Base-by-base conservation (phyloP, 306 rosid genomes). In the Vigna angularis region DNA sequence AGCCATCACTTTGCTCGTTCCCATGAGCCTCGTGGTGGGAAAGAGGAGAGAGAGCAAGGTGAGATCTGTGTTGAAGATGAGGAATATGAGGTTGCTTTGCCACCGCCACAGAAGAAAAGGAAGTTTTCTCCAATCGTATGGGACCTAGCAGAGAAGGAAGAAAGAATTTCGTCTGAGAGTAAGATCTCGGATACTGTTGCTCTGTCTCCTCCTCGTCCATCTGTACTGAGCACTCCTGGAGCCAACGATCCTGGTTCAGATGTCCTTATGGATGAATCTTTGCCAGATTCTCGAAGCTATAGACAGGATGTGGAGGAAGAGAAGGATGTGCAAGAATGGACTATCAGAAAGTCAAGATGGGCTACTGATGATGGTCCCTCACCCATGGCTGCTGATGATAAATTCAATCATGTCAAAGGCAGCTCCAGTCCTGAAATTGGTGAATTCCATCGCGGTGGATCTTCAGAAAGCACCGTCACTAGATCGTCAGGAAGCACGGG, bases 291-390 rank as follows among this genome's bases (percentile, higher is more conserved):
- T 4, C 36, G 42, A 57, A 64, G 67, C 18, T 24, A 26, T 64
- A 38, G 72, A 6, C 52, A 32, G 12, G 82, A 52, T n/a, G 70
- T 59, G 53, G 83, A 50, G 73, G 91, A 70, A 58, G 87, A 73
- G 9, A 87, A 66, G 40, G 61, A 51, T 14, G 72, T 36, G 65
- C 74, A 63, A 28, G 71, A 75, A 4, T 79, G 88, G 74, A 81
- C 86, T 57, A 89, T 96, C 75, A 70, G 76, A 0, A 77, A 79
- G 88, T 96, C 98, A 36, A 90, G 93, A 73, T 96, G 99, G 99
- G 91, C 91, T 26, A 77, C 63, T 22, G 91, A 87, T 22, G 91
- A 86, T 17, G 85, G 70, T 50, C 83, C 78, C 74, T 86, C 91
- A 18, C 89, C 93, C 0, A 59, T 53, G 44, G 75, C 45, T 66